Conservation (phyloP, 2,329 filamentous ascomycete genomes). For the Torrubiellomyces zombiae region DNA sequence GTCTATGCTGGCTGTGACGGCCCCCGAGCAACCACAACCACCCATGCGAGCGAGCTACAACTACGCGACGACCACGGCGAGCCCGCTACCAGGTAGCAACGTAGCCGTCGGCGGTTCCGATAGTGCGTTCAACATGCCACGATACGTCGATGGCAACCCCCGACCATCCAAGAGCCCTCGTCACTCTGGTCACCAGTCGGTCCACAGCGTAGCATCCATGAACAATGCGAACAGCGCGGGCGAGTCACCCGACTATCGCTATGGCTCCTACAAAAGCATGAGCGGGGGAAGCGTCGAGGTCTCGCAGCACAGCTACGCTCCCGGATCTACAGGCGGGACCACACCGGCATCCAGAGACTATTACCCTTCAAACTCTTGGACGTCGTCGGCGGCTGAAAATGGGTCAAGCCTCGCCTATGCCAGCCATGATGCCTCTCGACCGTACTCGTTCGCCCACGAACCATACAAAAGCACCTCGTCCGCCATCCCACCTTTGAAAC, state of each 20-base stretch:
- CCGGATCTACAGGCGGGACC: conserved; percentile 13
- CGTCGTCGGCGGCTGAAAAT: conserved; percentile 30
- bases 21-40: conserved; percentile 28
- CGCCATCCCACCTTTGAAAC: conserved; percentile 13
- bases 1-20: conserved; percentile 32
- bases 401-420: conserved; percentile 28
- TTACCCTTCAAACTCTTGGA: conserved; percentile 36
- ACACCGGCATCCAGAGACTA: conserved; percentile 28
- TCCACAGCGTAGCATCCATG: conserved; percentile 32
- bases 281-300: conserved; percentile 15
- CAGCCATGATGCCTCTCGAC: conserved; percentile 27
- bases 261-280: conserved; percentile 25
- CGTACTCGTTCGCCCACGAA: conserved; percentile 31
- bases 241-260: conserved; percentile 39
- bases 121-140: conserved; percentile 33
- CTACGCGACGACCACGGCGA: conserved; percentile 33
- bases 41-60: conserved; percentile 37
- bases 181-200: conserved; percentile 34
- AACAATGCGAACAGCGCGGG: conserved; percentile 17
- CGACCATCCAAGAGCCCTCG: conserved; percentile 40
- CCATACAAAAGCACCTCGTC: conserved; percentile 24
- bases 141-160: conserved; percentile 37
- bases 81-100: conserved; percentile 28
- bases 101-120: conserved; percentile 21
- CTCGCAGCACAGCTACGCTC: conserved; percentile 13